A percentile compares a stretch with the other conserved stretches of the same genome.
Evolutionary conservation across 1,284 basidiomycete species (phyloP).

Genomic region (Sanghuangporus sanghuang): DNA sequence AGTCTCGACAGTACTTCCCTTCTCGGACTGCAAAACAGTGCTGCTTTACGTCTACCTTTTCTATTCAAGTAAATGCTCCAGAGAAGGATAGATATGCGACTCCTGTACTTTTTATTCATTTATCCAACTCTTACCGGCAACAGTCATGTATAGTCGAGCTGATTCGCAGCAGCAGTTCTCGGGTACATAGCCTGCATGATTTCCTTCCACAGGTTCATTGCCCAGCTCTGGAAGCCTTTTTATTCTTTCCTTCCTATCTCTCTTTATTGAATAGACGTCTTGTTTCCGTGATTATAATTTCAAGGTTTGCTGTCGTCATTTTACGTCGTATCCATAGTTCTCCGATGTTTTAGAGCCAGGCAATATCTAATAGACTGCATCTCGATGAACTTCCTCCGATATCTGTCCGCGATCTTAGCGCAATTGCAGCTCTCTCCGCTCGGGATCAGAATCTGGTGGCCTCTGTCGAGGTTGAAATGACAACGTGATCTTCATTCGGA

Average conservation of each 20-base stretch:
- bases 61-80: neutral
- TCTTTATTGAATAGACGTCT: neutral
- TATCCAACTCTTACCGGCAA: neutral
- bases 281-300: neutral
- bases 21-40: neutral
- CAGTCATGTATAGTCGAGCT: neutral
- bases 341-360: slow-evolving; percentile 8
- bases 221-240: neutral
- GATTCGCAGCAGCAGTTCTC: neutral
- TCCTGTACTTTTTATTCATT: neutral
- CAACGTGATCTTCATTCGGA: neutral
- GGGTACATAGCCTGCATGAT: neutral
- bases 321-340: neutral
- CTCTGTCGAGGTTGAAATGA: neutral
- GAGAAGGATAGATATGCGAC: neutral
- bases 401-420: slow-evolving; percentile 8
- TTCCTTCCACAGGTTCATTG: neutral
- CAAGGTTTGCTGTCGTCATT: neutral
- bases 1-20: too few relatives aligned
- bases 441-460: neutral
- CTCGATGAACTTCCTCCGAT: neutral
- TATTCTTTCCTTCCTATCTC: neutral
- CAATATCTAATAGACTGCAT: neutral
- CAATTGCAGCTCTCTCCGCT: too few relatives aligned
- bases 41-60: neutral